Conservation (phyloP, 129 eudicot genomes). For the Silybum marianum region DNA sequence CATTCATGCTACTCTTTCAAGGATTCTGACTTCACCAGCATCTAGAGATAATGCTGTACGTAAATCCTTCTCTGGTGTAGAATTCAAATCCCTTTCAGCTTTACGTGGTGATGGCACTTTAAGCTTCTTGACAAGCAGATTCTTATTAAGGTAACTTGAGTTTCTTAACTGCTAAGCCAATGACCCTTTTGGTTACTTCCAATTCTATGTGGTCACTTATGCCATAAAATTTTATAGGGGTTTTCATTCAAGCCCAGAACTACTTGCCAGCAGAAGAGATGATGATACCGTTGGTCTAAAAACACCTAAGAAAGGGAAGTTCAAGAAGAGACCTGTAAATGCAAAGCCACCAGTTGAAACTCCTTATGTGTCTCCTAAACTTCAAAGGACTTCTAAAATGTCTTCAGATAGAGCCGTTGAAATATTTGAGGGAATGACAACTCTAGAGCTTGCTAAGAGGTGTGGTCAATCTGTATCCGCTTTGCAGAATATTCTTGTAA, state of each 20-base stretch:
- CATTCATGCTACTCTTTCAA: constrained; percentile 43
- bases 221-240: constrained; percentile 36
- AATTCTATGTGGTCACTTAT: background rate
- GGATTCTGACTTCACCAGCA: constrained; percentile 34
- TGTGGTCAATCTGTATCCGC: constrained; percentile 64
- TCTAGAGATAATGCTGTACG: constrained; percentile 30
- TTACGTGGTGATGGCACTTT: constrained; percentile 26
- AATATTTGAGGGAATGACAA: constrained; percentile 91
- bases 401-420: constrained; percentile 63
- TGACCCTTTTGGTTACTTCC: background rate
- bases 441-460: constrained; percentile 72
- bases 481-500: constrained; percentile 61
- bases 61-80: constrained; percentile 15
- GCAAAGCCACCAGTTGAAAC: constrained; percentile 68
- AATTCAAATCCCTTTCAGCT: constrained; percentile 29
- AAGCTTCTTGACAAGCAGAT: constrained; percentile 23
- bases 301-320: constrained; percentile 58
- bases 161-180: background rate
- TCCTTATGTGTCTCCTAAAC: constrained; percentile 73
- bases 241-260: constrained; percentile 62
- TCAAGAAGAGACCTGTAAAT: constrained; percentile 50
- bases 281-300: constrained; percentile 43
- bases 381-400: constrained; percentile 48
- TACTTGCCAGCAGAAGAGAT: constrained; percentile 42
- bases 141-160: constrained; percentile 49